Evolutionary conservation across 2,329 filamentous ascomycete species (phyloP).

Genomic region (Aspergillus costaricaensis): DNA sequence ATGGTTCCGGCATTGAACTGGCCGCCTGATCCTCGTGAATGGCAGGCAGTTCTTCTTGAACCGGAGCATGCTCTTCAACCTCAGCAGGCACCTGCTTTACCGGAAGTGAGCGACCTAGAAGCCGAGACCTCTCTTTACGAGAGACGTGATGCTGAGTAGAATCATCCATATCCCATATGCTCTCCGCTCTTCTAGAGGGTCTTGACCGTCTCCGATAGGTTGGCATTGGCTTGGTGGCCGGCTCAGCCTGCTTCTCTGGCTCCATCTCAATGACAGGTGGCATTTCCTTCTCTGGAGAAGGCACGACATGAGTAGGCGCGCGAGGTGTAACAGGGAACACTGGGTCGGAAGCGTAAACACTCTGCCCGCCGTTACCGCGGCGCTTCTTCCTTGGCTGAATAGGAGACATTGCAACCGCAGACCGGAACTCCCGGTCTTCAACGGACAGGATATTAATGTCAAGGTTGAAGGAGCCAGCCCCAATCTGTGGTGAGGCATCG

Average conservation of each 20-base stretch:
- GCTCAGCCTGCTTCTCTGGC: slow-evolving; percentile 5
- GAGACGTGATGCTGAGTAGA: slow-evolving; percentile 32
- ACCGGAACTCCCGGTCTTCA: slow-evolving; percentile 44
- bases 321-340: slow-evolving; percentile 31
- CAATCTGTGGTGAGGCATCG: slow-evolving; percentile 43
- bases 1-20: slow-evolving; percentile 18
- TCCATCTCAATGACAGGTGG: slow-evolving; percentile 16
- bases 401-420: slow-evolving; percentile 35
- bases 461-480: slow-evolving; percentile 34
- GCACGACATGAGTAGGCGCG: slow-evolving; percentile 20
- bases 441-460: slow-evolving; percentile 41
- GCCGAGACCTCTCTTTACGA: slow-evolving; percentile 18
- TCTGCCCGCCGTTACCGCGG: slow-evolving; percentile 36
- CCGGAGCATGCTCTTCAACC: background rate
- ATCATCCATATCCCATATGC: slow-evolving; percentile 40
- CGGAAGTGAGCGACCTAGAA: slow-evolving; percentile 13
- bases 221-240: slow-evolving; percentile 18
- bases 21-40: slow-evolving; percentile 15
- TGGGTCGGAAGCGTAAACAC: slow-evolving; percentile 33
- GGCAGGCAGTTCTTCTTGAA: slow-evolving; percentile 8
- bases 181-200: slow-evolving; percentile 27
- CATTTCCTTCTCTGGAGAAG: slow-evolving; percentile 17
- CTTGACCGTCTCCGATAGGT: slow-evolving; percentile 25
- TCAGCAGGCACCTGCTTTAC: slow-evolving; percentile 1
- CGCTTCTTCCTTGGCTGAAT: slow-evolving; percentile 40